Evolutionary conservation across 2,329 filamentous ascomycete species (phyloP).

Genomic region (Aspergillus piperis): DNA sequence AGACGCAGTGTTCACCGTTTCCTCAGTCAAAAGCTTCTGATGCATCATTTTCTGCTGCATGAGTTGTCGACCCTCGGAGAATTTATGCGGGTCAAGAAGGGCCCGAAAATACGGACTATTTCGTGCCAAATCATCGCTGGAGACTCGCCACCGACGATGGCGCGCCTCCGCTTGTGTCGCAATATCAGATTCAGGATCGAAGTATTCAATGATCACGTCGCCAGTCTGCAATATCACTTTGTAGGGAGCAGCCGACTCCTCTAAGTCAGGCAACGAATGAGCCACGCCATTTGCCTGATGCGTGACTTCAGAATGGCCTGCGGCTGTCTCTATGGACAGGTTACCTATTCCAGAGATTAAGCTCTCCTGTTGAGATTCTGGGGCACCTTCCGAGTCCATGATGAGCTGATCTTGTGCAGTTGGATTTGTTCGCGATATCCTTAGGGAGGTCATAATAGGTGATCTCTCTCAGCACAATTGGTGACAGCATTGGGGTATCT

Average conservation of each 20-base stretch:
- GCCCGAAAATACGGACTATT: constrained; percentile 44
- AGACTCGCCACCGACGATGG: constrained; percentile 36
- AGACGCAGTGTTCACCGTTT: background rate
- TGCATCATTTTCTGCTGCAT: constrained; percentile 28
- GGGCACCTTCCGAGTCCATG: constrained; percentile 29
- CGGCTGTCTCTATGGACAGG: background rate
- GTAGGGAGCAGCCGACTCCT: background rate
- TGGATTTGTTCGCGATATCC: background rate
- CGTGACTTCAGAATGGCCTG: background rate
- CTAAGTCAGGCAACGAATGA: background rate
- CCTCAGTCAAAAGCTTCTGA: background rate
- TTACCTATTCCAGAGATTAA: background rate
- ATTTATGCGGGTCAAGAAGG: constrained; percentile 45
- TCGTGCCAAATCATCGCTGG: constrained; percentile 32
- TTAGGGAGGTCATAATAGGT: background rate
- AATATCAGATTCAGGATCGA: constrained; percentile 10
- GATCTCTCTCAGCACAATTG: background rate
- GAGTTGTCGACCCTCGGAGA: constrained; percentile 42
- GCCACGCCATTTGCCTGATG: background rate
- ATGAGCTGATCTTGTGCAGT: background rate
- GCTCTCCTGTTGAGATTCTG: background rate
- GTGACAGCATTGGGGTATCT: background rate
- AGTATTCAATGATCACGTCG: constrained; percentile 42
- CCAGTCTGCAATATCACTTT: constrained; percentile 30
- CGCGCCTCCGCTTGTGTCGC: constrained; percentile 6